Evolutionary conservation across 345 rosid genomes (phyloP), one percentile per base, ranked within the genome.

Genomic region (Lumnitzera racemosa): DNA sequence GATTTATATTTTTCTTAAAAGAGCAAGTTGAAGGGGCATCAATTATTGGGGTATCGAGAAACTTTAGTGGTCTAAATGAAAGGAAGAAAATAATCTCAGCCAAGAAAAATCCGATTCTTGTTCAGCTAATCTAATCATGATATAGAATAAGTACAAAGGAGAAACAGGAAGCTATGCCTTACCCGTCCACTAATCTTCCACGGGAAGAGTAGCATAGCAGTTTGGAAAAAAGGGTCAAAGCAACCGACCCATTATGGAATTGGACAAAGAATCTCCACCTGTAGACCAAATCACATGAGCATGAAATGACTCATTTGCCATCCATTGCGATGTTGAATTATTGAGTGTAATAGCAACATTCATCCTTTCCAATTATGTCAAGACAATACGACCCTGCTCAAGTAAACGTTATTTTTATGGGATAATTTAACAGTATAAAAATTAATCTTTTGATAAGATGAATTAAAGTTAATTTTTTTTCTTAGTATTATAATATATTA

Each of bases 211-310:
- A 48, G 15, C 7, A 36, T 36, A 36, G 43, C 43, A 36, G 27
- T 48, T 57, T 25, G 20, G 17, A 9, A 11, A 13, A 56, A 16
- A 36, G 16, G 24, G 60, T 57, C 60, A 41, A 81, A 69, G 77
- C 70, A 71, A 66, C 83, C 71, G 76, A 49, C 76, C 81, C 67
- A 20, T 65, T n/a, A 52, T 9, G 63, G 48, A 49, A 63, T 64
- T 75, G 72, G 83, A 78, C 79, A 81, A 73, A 76, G 68, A 46
- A 73, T 59, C 51, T 65, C 46, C 59, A 36, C 78, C 69, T 43
- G 66, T 20, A 14, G 51, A 53, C 25, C 49, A 16, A 50, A 57
- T 52, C 24, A 12, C 23, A 23, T 3, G 15, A 2, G 15, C 23
- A 15, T 12, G 4, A 12, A 58, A 60, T 75, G 62, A 67, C 74